Percentiles rank a stretch among this genome's conserved stretches.
Conservation (phyloP, 305 asterid genomes). For the Fraxinus sp. region DNA sequence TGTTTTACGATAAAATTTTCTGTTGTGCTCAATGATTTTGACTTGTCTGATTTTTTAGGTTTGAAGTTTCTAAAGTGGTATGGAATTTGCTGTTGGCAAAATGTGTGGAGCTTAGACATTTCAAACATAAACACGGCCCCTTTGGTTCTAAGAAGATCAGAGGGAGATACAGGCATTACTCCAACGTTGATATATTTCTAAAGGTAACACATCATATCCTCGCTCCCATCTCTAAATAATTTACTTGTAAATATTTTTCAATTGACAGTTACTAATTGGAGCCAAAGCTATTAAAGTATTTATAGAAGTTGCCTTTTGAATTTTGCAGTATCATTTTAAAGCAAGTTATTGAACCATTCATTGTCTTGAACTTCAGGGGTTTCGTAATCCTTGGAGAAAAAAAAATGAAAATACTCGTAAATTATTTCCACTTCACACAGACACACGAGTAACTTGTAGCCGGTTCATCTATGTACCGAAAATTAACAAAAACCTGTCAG, state of each 20-base stretch:
- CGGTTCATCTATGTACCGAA: not conserved
- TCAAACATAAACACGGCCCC: constrained; percentile 56
- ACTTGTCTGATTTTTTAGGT: constrained; percentile 39
- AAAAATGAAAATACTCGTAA: not conserved
- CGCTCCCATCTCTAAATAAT: not conserved
- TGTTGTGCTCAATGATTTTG: not conserved
- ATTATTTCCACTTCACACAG: not conserved
- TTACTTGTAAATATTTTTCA: not conserved
- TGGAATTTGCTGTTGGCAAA: constrained; percentile 71
- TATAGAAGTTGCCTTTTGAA: not conserved
- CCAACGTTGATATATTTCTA: constrained; percentile 82
- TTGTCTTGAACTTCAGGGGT: not conserved
- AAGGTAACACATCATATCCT: constrained; percentile 47
- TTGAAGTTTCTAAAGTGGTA: constrained; percentile 64
- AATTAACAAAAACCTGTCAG: not conserved
- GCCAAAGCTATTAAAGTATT: not conserved
- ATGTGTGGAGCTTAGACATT: constrained; percentile 63
- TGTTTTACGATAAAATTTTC: constrained; percentile 7
- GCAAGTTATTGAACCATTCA: not conserved
- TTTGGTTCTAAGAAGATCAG: constrained; percentile 63
- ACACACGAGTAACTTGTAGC: not conserved
- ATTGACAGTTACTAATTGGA: not conserved
- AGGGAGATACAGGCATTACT: constrained; percentile 84
- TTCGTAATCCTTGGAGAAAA: not conserved
- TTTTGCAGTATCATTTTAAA: not conserved